These are phyloP conservation scores for Leishmania braziliensis DNA, from an alignment of 208 protist genomes.

Conservation along the genomic window DNA sequence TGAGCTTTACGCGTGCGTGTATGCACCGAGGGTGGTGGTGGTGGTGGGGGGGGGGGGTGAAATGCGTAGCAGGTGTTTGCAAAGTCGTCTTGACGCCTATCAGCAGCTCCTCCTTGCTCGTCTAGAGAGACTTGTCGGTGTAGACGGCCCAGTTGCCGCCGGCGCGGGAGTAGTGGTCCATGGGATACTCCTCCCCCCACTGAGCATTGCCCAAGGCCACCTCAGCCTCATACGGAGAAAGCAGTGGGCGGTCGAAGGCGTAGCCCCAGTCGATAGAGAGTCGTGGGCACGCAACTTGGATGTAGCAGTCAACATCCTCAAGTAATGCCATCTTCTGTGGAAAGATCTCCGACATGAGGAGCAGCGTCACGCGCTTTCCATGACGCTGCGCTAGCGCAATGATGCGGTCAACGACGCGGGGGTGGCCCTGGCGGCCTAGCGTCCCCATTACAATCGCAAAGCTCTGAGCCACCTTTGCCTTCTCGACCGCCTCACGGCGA, in stretches of 20 bases:
- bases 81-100: neutral
- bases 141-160: slow-evolving; percentile 96
- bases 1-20: neutral
- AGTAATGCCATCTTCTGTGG: slow-evolving; percentile 94
- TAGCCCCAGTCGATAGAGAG: slow-evolving; percentile 99
- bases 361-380: slow-evolving; percentile 75
- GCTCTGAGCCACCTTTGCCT: slow-evolving; percentile 73
- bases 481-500: slow-evolving; percentile 77
- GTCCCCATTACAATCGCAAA: slow-evolving; percentile 98
- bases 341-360: slow-evolving; percentile 98
- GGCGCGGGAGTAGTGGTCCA: slow-evolving; percentile 97
- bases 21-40: neutral
- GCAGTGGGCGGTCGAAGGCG: slow-evolving; percentile 95
- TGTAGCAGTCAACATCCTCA: slow-evolving; percentile 94
- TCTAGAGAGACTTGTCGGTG: slow-evolving; percentile 69
- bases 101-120: neutral
- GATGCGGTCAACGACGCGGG: slow-evolving; percentile 93
- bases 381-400: slow-evolving; percentile 71
- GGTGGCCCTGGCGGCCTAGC: slow-evolving; percentile 97
- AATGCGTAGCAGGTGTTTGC: neutral
- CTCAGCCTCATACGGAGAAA: slow-evolving; percentile 97
- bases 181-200: slow-evolving; percentile 95
- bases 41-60: neutral
- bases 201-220: slow-evolving; percentile 88
- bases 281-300: slow-evolving; percentile 98